phyloP scores from a whole-genome alignment of 306 rosid genomes.

The Astragalus glycyphyllos region DNA sequence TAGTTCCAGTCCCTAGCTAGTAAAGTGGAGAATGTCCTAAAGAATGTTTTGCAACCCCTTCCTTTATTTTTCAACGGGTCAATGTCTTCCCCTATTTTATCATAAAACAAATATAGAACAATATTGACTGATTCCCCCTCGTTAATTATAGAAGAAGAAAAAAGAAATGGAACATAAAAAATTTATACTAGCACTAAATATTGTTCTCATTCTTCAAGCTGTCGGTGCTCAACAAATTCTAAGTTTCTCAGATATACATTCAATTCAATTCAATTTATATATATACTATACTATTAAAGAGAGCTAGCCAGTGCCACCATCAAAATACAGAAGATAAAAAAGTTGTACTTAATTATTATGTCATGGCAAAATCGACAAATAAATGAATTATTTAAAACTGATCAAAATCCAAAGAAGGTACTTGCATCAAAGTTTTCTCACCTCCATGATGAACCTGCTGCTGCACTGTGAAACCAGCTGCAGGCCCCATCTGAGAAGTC shows the following conservation, averaged over 20 bases:
- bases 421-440: slow-evolving; percentile 53
- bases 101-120: slow-evolving; percentile 34
- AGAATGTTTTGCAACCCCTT: slow-evolving; percentile 39
- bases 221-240: slow-evolving; percentile 66
- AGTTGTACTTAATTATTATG: slow-evolving; percentile 35
- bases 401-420: slow-evolving; percentile 69
- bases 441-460: slow-evolving; percentile 53
- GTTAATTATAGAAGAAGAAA: not conserved
- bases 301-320: slow-evolving; percentile 14
- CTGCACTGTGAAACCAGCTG: slow-evolving; percentile 40
- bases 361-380: slow-evolving; percentile 46
- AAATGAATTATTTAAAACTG: slow-evolving; percentile 48
- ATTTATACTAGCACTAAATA: slow-evolving; percentile 30
- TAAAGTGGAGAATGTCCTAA: slow-evolving; percentile 46
- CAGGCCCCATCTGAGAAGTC: slow-evolving; percentile 49
- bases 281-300: slow-evolving; percentile 31
- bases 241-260: slow-evolving; percentile 41
- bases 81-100: slow-evolving; percentile 29
- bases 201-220: slow-evolving; percentile 46
- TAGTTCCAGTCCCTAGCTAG: slow-evolving; percentile 11
- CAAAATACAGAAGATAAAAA: slow-evolving; percentile 26
- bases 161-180: slow-evolving; percentile 12
- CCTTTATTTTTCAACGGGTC: slow-evolving; percentile 37
- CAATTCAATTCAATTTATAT: slow-evolving; percentile 35
- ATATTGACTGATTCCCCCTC: slow-evolving; percentile 6